phyloP scores from a whole-genome alignment of 306 rosid species.

The Glycine latifolia region DNA sequence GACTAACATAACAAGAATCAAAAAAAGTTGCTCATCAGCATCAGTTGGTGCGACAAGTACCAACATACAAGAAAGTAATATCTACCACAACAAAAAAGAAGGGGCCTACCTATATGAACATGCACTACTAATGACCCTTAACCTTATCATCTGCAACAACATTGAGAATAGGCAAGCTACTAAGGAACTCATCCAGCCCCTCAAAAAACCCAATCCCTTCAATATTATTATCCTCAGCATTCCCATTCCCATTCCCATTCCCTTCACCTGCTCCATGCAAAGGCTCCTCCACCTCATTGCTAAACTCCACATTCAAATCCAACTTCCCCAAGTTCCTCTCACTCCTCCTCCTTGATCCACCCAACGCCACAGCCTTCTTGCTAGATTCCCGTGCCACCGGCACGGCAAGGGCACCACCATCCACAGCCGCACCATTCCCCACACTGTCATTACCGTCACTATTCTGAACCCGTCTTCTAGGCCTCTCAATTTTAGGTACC shows the following conservation, averaged over 20 bases:
- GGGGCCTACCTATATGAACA: constrained; percentile 39
- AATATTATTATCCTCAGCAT: constrained; percentile 82
- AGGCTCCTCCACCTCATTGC: constrained; percentile 89
- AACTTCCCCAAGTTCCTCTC: constrained; percentile 75
- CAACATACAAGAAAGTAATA: constrained; percentile 43
- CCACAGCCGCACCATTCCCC: constrained; percentile 51
- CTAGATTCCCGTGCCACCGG: constrained; percentile 55
- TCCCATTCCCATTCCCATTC: constrained; percentile 41
- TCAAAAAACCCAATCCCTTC: constrained; percentile 92
- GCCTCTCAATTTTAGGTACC: constrained; percentile 42
- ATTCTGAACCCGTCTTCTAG: constrained; percentile 52
- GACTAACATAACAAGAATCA: constrained; percentile 40
- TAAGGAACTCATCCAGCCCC: constrained; percentile 95
- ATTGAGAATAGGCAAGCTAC: constrained; percentile 88
- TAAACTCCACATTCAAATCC: constrained; percentile 97
- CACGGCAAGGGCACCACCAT: constrained; percentile 31
- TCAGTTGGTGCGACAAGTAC: constrained; percentile 34
- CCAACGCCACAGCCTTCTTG: constrained; percentile 51
- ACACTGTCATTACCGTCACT: constrained; percentile 18
- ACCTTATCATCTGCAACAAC: constrained; percentile 87
- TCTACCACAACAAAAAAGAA: constrained; percentile 49
- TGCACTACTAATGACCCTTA: constrained; percentile 64
- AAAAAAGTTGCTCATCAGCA: constrained; percentile 7
- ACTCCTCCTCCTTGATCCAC: constrained; percentile 65
- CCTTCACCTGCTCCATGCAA: constrained; percentile 44